phyloP scores from a whole-genome alignment of 75 land plant species.

The Picea sitchensis region DNA sequence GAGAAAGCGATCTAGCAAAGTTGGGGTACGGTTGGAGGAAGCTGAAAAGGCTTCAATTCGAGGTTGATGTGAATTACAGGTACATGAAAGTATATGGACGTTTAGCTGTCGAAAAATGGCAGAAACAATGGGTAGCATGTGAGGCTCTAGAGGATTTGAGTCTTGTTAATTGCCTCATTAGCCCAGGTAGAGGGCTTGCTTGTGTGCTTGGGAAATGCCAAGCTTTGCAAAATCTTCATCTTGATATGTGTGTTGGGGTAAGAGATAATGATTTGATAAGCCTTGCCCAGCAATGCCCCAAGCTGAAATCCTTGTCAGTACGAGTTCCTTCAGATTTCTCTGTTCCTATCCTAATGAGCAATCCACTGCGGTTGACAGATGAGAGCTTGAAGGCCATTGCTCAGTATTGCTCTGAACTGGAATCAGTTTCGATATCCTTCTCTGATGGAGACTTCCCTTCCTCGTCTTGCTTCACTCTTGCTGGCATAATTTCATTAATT shows the following conservation, averaged over 20 bases:
- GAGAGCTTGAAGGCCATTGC: slow-evolving; percentile 58
- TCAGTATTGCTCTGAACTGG: slow-evolving; percentile 37
- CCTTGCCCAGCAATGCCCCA: slow-evolving; percentile 43
- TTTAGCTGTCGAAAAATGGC: slow-evolving; percentile 38
- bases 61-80: slow-evolving; percentile 52
- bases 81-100: slow-evolving; percentile 45
- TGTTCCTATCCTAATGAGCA: slow-evolving; percentile 23
- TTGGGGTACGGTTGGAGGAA: slow-evolving; percentile 65
- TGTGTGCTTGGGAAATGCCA: slow-evolving; percentile 50
- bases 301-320: slow-evolving; percentile 54
- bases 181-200: slow-evolving; percentile 62
- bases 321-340: slow-evolving; percentile 58
- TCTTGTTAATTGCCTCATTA: slow-evolving; percentile 65
- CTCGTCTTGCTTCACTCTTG: slow-evolving; percentile 44
- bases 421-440: slow-evolving; percentile 51
- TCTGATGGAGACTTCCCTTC: slow-evolving; percentile 58
- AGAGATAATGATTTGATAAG: slow-evolving; percentile 40
- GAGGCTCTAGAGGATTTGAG: slow-evolving; percentile 56
- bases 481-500: slow-evolving; percentile 48
- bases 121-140: slow-evolving; percentile 41
- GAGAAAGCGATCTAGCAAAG: slow-evolving; percentile 63
- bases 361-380: slow-evolving; percentile 51
- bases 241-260: slow-evolving; percentile 79
- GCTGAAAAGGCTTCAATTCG: slow-evolving; percentile 55
- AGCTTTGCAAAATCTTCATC: slow-evolving; percentile 51